Percentiles rank a stretch among this genome's conserved stretches.
Conservation (phyloP, 805 yeast species). For the Wickerhamiella sergipiensis region DNA sequence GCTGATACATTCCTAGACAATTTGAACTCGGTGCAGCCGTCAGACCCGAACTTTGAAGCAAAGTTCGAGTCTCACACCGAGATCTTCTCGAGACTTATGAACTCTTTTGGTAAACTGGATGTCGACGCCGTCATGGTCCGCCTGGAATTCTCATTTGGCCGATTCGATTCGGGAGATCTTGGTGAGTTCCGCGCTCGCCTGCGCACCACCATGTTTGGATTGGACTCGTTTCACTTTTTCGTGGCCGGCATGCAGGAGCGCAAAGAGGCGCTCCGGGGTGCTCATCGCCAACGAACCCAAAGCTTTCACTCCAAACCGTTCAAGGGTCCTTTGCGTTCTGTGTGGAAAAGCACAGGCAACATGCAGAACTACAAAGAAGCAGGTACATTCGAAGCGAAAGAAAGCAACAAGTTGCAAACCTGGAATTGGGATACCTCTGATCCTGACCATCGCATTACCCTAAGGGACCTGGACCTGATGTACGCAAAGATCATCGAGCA, state of each 20-base stretch:
- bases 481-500: conserved; percentile 4
- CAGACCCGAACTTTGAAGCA: conserved; percentile 6
- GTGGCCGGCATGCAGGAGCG: conserved; percentile 9
- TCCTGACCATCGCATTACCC: neutral
- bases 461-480: conserved; percentile 8
- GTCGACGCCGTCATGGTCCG: conserved; percentile 10
- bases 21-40: conserved; percentile 7
- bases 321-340: neutral
- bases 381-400: conserved; percentile 7
- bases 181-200: conserved; percentile 17
- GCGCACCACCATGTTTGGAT: conserved; percentile 13
- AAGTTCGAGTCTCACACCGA: conserved; percentile 6
- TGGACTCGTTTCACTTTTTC: conserved; percentile 16
- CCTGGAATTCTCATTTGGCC: conserved; percentile 18
- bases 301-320: neutral
- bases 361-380: conserved; percentile 8
- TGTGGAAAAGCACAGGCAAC: neutral
- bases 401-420: neutral
- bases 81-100: conserved; percentile 8
- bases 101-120: conserved; percentile 11
- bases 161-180: conserved; percentile 17
- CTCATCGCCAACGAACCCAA: neutral
- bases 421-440: neutral
- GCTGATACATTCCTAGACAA: conserved; percentile 1
- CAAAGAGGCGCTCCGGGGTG: neutral